Evolutionary conservation across 148 eudicot genomes (phyloP).

Genomic region (Rhododendron henanense): DNA sequence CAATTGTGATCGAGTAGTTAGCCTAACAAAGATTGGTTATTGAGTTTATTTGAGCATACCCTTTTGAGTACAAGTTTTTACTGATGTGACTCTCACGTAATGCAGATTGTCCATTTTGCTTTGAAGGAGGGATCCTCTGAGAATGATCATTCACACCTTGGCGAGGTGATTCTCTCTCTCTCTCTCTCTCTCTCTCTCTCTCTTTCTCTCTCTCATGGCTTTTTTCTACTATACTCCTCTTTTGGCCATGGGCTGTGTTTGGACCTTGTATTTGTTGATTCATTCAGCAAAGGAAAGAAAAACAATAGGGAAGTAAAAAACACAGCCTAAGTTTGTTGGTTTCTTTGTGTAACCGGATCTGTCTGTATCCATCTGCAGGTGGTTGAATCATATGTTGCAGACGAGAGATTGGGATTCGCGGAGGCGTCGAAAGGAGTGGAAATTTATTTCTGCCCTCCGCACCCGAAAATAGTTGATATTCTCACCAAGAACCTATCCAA

Average conservation of each 20-base stretch:
- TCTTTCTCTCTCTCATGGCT: too few relatives aligned
- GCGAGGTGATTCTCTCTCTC: slow-evolving; percentile 43
- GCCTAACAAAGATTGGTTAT: not conserved
- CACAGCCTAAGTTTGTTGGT: not conserved
- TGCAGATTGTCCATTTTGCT: slow-evolving; percentile 68
- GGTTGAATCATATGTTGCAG: slow-evolving; percentile 60
- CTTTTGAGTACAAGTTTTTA: not conserved
- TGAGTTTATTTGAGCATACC: not conserved
- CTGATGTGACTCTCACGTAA: slow-evolving; percentile 7
- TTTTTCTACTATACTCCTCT: not conserved
- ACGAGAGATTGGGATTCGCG: slow-evolving; percentile 77
- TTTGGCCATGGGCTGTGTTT: not conserved
- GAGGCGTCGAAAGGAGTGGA: slow-evolving; percentile 82
- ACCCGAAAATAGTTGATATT: slow-evolving; percentile 53
- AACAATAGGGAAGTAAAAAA: not conserved
- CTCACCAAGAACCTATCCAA: slow-evolving; percentile 54
- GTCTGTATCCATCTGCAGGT: slow-evolving; percentile 34
- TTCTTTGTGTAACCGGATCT: not conserved
- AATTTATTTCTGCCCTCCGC: slow-evolving; percentile 71
- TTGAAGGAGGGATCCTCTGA: slow-evolving; percentile 59
- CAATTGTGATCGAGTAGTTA: not conserved
- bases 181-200: too few relatives aligned
- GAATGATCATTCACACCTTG: slow-evolving; percentile 41
- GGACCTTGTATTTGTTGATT: not conserved
- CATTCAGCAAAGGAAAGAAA: not conserved